Percentiles rank a stretch among this genome's conserved stretches.
Conservation (phyloP, 2,329 filamentous ascomycete genomes). For the Lecanoromycetidae sp. region DNA sequence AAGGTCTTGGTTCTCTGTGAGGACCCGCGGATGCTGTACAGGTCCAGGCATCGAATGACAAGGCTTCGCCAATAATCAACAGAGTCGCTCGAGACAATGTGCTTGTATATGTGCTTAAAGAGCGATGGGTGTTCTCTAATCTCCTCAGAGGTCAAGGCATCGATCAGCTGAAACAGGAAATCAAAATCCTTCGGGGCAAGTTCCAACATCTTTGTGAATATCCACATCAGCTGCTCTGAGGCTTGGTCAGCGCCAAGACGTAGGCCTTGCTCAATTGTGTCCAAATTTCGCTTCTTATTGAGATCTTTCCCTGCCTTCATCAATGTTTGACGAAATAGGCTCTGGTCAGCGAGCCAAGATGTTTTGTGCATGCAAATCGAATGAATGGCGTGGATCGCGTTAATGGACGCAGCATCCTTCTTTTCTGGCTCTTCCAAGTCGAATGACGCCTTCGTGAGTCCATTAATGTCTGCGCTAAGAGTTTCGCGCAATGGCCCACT, state of each 20-base stretch:
- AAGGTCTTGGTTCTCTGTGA: constrained; percentile 90
- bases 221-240: constrained; percentile 72
- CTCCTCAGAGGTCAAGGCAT: constrained; percentile 70
- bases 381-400: constrained; percentile 74
- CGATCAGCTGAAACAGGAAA: constrained; percentile 71
- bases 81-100: constrained; percentile 72
- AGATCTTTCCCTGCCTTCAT: constrained; percentile 62
- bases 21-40: constrained; percentile 66
- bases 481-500: constrained; percentile 64
- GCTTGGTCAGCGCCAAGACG: constrained; percentile 81
- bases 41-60: constrained; percentile 73
- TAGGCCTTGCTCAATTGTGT: constrained; percentile 55
- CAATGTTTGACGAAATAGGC: constrained; percentile 46
- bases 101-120: constrained; percentile 69
- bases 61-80: constrained; percentile 76
- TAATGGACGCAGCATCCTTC: constrained; percentile 68
- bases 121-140: constrained; percentile 65
- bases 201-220: constrained; percentile 70
- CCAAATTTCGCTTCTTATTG: constrained; percentile 58
- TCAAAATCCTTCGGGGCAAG: constrained; percentile 66
- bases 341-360: constrained; percentile 51
- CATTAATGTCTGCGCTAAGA: constrained; percentile 60
- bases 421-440: constrained; percentile 54
- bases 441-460: constrained; percentile 52
- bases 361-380: constrained; percentile 60